Base-by-base conservation (phyloP, 129 eudicot genomes). In the Erigeron canadensis region DNA sequence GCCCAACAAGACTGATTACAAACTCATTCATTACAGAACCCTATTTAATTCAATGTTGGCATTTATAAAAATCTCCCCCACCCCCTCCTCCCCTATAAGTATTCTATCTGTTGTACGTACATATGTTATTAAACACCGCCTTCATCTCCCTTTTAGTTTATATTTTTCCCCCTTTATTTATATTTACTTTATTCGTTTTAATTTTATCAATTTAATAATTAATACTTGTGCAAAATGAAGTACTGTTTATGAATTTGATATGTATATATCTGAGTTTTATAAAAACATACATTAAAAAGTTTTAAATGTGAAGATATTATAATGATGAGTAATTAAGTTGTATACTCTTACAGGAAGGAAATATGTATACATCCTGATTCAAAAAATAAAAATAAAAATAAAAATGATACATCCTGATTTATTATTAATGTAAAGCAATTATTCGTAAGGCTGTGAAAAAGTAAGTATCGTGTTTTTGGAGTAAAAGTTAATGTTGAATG, bases 21-120 rank as follows among this genome's bases (percentile, higher is more conserved):
- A 54, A 43, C 70, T 72, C 73, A 76, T 76, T 71, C 75, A 75
- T 44, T 79, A 61, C 77, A n/a, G 78, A 77, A 73, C 80, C 71
- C 68, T 66, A 28, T 28, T 28, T 1, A 28, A 79, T 50, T 71
- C 66, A 71, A 61, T 67, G 73, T 45, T 40, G 5, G 70, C 74
- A 78, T 78, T 78, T 77, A 77, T 63, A 77, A 23, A 71, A n/a
- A n/a, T n/a, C n/a, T n/a, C n/a, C n/a, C n/a, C 66, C 70, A 73
- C 51, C 71, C 70, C 73, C 73, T 55, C n/a, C n/a, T n/a, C n/a
- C n/a, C n/a, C n/a, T n/a, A n/a, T n/a, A n/a, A 71, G 44, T 6
- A 77, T 48, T 65, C 77, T 57, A 41, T 71, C 77, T 57, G 75
- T 77, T 71, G 28, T 46, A 39, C 48, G 17, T n/a, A 28, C 34